Evolutionary conservation across 2,329 filamentous ascomycete genomes (phyloP), one percentile per base, ranked within the genome.

Genomic region (Neodidymelliopsis sp.): DNA sequence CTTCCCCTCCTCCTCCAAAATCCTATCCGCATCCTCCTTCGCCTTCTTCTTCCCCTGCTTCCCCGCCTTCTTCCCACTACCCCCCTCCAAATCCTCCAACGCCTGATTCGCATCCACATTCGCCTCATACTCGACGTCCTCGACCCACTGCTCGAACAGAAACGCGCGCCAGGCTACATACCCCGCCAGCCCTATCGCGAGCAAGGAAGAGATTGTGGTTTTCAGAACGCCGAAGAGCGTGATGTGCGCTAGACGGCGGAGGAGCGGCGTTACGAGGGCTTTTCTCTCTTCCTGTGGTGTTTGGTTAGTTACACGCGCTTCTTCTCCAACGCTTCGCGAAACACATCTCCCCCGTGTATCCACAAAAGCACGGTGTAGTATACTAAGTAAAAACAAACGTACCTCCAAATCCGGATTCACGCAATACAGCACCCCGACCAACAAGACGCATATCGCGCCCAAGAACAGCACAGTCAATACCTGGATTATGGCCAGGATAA

Each of bases 391-490:
- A n/a, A n/a, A n/a, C n/a, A 27, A 12, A 57, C 52, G 8, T 54
- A 70, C 59, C 37, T 75, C 74, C 13, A 81, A 54, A 53, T 80
- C 78, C 1, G 79, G 79, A 60, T 79, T 79, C 23, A 80, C 62
- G n/a, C 69, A 73, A 30, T 79, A 71, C 4, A 81, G 49, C 1
- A 81, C 41, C 16, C 63, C 70, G 0, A 79, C 13, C 2, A 79
- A 52, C 0, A 66, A 65, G 4, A 71, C 6, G 0, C 79, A 50
- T 8, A 77, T 76, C 12, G 77, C 37, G 4, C 53, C 62, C 4
- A 81, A 67, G 0, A 79, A 57, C 0, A 77, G 4, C 0, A 75
- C 74, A 0, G 74, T 79, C 3, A 79, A 47, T 24, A 80, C 69
- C 50, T 81, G 78, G 35, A 81, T 76, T 4, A 68, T 69, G 0